Evolutionary conservation across 176 grass and related monocot species (phyloP).

Genomic region (Oryza meyeriana): DNA sequence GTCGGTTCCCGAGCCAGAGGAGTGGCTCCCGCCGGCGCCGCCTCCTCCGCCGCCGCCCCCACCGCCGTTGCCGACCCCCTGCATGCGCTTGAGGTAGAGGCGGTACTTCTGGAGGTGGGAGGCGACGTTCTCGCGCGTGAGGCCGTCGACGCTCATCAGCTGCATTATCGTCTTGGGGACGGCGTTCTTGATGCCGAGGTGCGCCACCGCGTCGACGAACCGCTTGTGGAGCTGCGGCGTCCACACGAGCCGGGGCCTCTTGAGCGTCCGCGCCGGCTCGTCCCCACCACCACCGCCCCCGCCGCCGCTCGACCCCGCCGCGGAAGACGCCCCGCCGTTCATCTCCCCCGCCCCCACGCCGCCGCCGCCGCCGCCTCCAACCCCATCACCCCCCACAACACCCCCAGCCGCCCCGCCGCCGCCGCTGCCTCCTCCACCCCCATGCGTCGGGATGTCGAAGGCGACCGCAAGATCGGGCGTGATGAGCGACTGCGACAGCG

Average conservation of each 20-base stretch:
- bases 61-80: slow-evolving; percentile 49
- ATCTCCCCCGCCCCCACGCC: slow-evolving; percentile 29
- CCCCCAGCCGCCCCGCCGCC: not conserved
- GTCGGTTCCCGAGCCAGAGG: slow-evolving; percentile 50
- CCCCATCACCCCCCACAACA: not conserved
- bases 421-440: not conserved
- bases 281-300: slow-evolving; percentile 30
- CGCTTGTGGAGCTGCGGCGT: slow-evolving; percentile 94
- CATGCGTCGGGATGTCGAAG: slow-evolving; percentile 71
- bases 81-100: slow-evolving; percentile 88
- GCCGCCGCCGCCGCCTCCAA: not conserved
- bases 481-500: slow-evolving; percentile 83
- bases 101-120: slow-evolving; percentile 89
- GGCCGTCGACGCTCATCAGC: slow-evolving; percentile 89
- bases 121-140: slow-evolving; percentile 93
- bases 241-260: slow-evolving; percentile 85
- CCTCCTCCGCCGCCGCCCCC: slow-evolving; percentile 10
- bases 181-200: slow-evolving; percentile 94
- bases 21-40: slow-evolving; percentile 44
- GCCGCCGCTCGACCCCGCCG: slow-evolving; percentile 50
- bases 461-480: slow-evolving; percentile 81
- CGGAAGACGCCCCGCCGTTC: slow-evolving; percentile 58
- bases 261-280: slow-evolving; percentile 78
- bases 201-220: slow-evolving; percentile 83
- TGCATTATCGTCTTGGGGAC: slow-evolving; percentile 98